Percentiles rank a stretch among this genome's conserved stretches.
phyloP scores from a whole-genome alignment of 495 filamentous ascomycete genomes.

The Ramalina intermedia region DNA sequence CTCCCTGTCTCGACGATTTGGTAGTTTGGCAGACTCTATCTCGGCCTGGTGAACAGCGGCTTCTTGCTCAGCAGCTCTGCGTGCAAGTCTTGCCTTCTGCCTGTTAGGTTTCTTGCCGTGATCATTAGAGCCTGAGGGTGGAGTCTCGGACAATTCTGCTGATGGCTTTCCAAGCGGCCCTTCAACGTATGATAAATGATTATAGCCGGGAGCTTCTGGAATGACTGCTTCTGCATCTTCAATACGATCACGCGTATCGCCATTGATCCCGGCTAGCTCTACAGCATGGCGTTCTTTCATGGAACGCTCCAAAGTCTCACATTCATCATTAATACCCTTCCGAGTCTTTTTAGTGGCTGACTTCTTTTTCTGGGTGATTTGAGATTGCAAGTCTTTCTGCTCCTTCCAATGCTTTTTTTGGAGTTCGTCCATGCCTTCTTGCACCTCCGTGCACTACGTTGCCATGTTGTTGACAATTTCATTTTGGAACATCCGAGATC shows the following conservation, averaged over 20 bases:
- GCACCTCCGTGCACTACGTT: neutral
- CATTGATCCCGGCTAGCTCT: constrained; percentile 48
- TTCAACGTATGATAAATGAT: neutral
- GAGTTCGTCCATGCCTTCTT: constrained; percentile 49
- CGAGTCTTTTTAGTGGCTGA: constrained; percentile 90
- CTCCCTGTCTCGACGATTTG: constrained; percentile 62
- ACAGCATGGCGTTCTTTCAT: constrained; percentile 50
- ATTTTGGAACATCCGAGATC: neutral
- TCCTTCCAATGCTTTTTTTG: constrained; percentile 77
- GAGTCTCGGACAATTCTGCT: constrained; percentile 1
- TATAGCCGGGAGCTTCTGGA: neutral
- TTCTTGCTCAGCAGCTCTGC: constrained; percentile 71
- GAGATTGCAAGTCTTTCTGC: constrained; percentile 65
- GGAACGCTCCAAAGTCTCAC: constrained; percentile 53
- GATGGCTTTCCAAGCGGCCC: neutral
- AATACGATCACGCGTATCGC: constrained; percentile 15
- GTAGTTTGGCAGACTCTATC: constrained; percentile 57
- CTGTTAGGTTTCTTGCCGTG: constrained; percentile 65
- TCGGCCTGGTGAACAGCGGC: constrained; percentile 51
- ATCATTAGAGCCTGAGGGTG: constrained; percentile 7
- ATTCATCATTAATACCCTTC: constrained; percentile 75
- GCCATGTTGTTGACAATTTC: neutral
- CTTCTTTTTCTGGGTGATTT: constrained; percentile 90
- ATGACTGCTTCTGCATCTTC: neutral
- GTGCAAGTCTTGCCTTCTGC: constrained; percentile 79